Conservation (phyloP, 169 alveolate genomes). For the Besnoitia besnoiti region DNA sequence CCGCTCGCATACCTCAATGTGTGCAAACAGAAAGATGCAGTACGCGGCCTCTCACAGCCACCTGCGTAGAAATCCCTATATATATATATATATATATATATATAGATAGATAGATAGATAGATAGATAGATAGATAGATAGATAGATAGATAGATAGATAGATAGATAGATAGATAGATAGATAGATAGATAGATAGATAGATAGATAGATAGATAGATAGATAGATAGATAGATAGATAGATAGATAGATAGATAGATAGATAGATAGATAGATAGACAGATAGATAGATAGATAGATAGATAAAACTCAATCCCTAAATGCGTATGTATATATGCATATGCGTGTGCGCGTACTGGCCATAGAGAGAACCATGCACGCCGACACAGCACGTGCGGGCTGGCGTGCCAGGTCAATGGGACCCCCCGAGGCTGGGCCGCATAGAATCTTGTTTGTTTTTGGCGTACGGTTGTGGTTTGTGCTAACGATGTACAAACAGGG, state of each 20-base stretch:
- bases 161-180: not conserved
- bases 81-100: not conserved
- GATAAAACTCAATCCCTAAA: not conserved
- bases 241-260: not conserved
- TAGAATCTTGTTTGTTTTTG: not conserved
- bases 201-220: not conserved
- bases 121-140: not conserved
- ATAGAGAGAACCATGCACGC: too few species aligned
- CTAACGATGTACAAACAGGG: constrained; percentile 14
- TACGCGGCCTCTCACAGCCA: not conserved
- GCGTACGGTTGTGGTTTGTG: not conserved
- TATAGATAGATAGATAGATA: not conserved
- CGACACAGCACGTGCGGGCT: too few species aligned
- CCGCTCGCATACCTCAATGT: too few species aligned
- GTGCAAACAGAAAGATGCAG: too few species aligned
- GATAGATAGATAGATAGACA: not conserved
- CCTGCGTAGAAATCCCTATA: not conserved
- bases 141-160: not conserved
- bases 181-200: not conserved
- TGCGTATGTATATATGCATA: not conserved
- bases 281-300: not conserved
- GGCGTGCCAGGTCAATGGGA: too few species aligned
- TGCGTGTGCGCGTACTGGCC: too few species aligned
- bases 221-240: not conserved
- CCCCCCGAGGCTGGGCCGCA: too few species aligned